These are phyloP conservation scores for Coffea canephora DNA, from an alignment of 257 asterid genomes.

Conservation along the genomic window DNA sequence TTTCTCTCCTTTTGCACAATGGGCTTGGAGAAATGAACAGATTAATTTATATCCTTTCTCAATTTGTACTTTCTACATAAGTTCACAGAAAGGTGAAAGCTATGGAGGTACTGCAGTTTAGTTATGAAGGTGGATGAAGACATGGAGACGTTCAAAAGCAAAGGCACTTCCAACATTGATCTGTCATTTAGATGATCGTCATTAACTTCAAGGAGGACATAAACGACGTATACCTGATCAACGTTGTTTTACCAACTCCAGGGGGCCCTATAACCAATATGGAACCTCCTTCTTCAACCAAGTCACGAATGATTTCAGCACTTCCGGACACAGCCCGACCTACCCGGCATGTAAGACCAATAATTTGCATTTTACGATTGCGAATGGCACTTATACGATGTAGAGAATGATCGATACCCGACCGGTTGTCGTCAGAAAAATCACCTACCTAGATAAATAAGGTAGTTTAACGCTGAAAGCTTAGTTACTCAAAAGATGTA, in stretches of 20 bases:
- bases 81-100: neutral
- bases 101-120: neutral
- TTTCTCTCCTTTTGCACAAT: neutral
- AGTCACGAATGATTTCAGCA: constrained; percentile 90
- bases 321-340: constrained; percentile 98
- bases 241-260: constrained; percentile 97
- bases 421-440: constrained; percentile 92
- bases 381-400: constrained; percentile 98
- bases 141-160: neutral
- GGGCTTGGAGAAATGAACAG: neutral
- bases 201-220: neutral
- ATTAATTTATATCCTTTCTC: neutral
- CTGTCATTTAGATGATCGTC: neutral
- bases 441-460: constrained; percentile 73
- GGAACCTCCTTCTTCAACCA: constrained; percentile 84
- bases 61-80: neutral
- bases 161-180: neutral
- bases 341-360: constrained; percentile 97
- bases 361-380: constrained; percentile 87
- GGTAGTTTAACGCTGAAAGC: constrained; percentile 21
- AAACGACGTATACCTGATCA: constrained; percentile 60
- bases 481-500: constrained; percentile 2
- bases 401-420: constrained; percentile 82
- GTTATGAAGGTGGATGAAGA: neutral
- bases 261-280: constrained; percentile 97